Evolutionary conservation across 306 rosid species (phyloP).

Genomic region (Sicyos edulis): DNA sequence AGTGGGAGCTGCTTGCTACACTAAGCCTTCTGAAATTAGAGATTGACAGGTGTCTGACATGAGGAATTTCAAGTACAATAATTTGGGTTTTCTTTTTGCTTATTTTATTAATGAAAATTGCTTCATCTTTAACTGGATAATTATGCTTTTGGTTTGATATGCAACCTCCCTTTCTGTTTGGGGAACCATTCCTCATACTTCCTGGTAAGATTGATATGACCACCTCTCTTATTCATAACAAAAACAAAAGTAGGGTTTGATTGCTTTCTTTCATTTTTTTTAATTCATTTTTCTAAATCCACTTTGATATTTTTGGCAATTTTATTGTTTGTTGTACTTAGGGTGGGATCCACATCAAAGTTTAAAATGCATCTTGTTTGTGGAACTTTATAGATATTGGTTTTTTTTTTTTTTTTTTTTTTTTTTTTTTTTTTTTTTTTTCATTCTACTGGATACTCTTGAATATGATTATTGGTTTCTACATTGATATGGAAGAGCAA

Average conservation of each 20-base stretch:
- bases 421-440: too few relatives aligned
- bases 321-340: background rate
- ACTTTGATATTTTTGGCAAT: constrained; percentile 1
- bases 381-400: background rate
- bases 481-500: background rate
- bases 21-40: background rate
- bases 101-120: constrained; percentile 6
- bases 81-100: constrained; percentile 4
- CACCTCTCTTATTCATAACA: background rate
- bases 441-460: background rate
- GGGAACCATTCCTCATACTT: constrained; percentile 1
- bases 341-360: background rate
- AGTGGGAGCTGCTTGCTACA: constrained; percentile 16
- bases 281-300: background rate
- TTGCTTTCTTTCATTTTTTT: background rate
- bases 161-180: constrained; percentile 14
- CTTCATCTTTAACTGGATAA: constrained; percentile 10
- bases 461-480: background rate
- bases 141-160: constrained; percentile 1
- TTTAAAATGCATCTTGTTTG: too few relatives aligned
- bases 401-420: background rate
- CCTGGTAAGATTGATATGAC: background rate
- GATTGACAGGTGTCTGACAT: constrained; percentile 19
- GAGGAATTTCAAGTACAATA: constrained; percentile 18
- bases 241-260: background rate